Percentiles rank a stretch among this genome's conserved stretches.
Conservation (phyloP, 2,329 filamentous ascomycete genomes). For the Pseudogymnoascus sp. region DNA sequence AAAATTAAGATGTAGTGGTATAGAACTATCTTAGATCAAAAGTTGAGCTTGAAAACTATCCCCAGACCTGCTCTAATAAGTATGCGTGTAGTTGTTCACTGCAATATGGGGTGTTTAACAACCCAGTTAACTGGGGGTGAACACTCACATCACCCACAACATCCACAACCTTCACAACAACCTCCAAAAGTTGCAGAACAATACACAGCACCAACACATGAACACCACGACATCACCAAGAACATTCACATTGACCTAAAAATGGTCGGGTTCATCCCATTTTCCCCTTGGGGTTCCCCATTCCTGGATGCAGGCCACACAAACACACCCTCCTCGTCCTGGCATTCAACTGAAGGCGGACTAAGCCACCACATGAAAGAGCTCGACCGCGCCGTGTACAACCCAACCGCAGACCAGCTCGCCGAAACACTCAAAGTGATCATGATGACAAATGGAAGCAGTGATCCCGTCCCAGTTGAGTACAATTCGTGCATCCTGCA, state of each 20-base stretch:
- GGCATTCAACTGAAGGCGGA: slow-evolving; percentile 9
- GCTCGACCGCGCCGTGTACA: slow-evolving; percentile 22
- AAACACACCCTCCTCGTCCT: slow-evolving; percentile 5
- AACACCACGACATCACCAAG: background rate
- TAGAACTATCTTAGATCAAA: background rate
- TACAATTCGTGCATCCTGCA: slow-evolving; percentile 27
- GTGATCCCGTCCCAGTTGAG: slow-evolving; percentile 21
- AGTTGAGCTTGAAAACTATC: background rate
- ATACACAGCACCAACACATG: background rate
- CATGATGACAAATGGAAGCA: slow-evolving; percentile 25
- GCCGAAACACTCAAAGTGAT: slow-evolving; percentile 25
- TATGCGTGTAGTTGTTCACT: background rate
- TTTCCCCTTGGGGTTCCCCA: slow-evolving; percentile 3
- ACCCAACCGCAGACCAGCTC: slow-evolving; percentile 25
- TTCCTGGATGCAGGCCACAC: slow-evolving; percentile 3
- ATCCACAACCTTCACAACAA: background rate
- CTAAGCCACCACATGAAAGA: slow-evolving; percentile 16
- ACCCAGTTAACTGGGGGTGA: background rate
- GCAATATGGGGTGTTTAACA: background rate
- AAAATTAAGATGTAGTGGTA: background rate
- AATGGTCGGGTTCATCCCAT: background rate
- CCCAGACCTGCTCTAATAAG: background rate
- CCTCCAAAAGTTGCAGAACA: background rate
- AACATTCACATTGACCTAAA: background rate
- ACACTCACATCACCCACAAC: background rate